Conservation (phyloP, 2,329 filamentous ascomycete species). For the Coniochaeta sp. region DNA sequence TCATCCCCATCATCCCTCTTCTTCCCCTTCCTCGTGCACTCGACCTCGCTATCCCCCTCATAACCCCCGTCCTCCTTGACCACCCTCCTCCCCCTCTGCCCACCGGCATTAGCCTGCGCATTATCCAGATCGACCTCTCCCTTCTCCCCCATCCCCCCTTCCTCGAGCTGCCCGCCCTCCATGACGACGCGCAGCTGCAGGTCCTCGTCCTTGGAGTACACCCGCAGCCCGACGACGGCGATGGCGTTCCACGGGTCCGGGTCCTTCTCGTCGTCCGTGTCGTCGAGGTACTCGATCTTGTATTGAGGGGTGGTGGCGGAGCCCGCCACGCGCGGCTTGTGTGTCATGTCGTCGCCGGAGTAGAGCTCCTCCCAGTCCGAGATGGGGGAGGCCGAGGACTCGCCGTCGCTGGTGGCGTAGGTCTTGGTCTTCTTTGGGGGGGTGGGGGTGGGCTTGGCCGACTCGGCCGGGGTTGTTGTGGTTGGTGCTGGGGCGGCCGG, state of each 20-base stretch:
- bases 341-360: slow-evolving; percentile 49
- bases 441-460: slow-evolving; percentile 9
- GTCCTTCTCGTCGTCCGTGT: slow-evolving; percentile 48
- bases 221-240: slow-evolving; percentile 51
- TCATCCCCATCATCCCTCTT: background rate
- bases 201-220: slow-evolving; percentile 50
- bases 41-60: slow-evolving; percentile 23
- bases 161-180: slow-evolving; percentile 45
- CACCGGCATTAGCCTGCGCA: slow-evolving; percentile 48
- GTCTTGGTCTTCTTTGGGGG: slow-evolving; percentile 15
- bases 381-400: slow-evolving; percentile 54
- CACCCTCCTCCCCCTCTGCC: slow-evolving; percentile 22
- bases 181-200: slow-evolving; percentile 49
- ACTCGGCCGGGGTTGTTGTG: slow-evolving; percentile 3
- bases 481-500: slow-evolving; percentile 5
- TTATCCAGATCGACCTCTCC: slow-evolving; percentile 49
- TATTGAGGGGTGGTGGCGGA: slow-evolving; percentile 22
- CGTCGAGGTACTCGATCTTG: slow-evolving; percentile 30
- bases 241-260: slow-evolving; percentile 57
- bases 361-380: slow-evolving; percentile 54
- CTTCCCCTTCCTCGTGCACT: slow-evolving; percentile 13
- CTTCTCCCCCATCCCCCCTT: slow-evolving; percentile 51
- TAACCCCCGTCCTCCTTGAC: slow-evolving; percentile 17
- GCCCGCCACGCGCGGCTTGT: slow-evolving; percentile 37
- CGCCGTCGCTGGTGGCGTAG: slow-evolving; percentile 38